These are phyloP conservation scores for Alectoria sarmentosa DNA, from an alignment of 495 filamentous ascomycete species.

Conservation along the genomic window DNA sequence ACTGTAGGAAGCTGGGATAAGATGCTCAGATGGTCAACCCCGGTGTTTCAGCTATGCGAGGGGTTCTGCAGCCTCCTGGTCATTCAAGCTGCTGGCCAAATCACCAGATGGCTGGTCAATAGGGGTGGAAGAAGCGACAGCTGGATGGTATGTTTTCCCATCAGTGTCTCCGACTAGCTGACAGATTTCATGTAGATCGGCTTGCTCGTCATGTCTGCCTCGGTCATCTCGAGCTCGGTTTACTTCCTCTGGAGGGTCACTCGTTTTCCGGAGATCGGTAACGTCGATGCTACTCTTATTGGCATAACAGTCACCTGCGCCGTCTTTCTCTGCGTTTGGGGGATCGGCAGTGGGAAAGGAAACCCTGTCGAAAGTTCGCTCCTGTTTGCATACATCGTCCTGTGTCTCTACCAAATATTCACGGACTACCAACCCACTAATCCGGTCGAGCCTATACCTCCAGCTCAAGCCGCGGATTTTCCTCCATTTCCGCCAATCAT, in stretches of 20 bases:
- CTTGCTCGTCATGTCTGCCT: conserved; percentile 78
- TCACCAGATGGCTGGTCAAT: conserved; percentile 95
- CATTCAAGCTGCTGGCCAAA: conserved; percentile 88
- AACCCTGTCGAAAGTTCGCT: conserved; percentile 95
- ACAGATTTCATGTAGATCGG: conserved; percentile 55
- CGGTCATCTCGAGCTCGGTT: conserved; percentile 83
- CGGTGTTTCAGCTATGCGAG: conserved; percentile 87
- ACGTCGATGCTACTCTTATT: conserved; percentile 89
- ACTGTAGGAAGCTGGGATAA: conserved; percentile 87
- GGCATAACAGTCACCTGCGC: conserved; percentile 86
- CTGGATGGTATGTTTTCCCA: conserved; percentile 75
- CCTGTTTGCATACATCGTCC: conserved; percentile 91
- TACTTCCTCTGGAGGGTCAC: conserved; percentile 97
- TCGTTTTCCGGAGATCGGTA: conserved; percentile 85
- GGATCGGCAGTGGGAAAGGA: conserved; percentile 87
- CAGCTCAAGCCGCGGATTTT: conserved; percentile 64
- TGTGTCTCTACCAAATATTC: conserved; percentile 98
- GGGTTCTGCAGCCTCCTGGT: conserved; percentile 95
- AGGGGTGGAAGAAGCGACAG: conserved; percentile 78
- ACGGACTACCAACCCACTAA: conserved; percentile 87
- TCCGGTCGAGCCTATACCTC: conserved; percentile 47
- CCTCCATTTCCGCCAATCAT: conserved; percentile 92
- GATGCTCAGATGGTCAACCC: conserved; percentile 84
- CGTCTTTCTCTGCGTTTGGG: conserved; percentile 86
- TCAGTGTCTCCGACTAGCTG: neutral